Evolutionary conservation across 768 basidiomycete genomes (phyloP).

Genomic region (Boletus rufocinnamomeus): DNA sequence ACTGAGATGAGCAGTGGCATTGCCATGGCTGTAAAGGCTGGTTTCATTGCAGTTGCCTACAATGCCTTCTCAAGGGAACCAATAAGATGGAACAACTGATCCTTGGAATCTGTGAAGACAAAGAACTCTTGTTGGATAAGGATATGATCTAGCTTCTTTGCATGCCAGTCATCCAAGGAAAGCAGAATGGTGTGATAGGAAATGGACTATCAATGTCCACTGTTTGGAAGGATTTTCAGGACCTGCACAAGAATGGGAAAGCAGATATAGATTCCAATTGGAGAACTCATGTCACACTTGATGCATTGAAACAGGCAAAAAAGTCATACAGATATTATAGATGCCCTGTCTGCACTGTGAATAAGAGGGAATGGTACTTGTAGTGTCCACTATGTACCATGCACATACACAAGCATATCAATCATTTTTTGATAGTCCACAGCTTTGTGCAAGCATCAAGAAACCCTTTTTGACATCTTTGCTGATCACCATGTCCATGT

Average conservation of each 20-base stretch:
- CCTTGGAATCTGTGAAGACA: neutral
- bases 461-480: too few relatives aligned
- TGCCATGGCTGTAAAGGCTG: neutral
- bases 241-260: neutral
- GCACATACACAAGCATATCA: too few relatives aligned
- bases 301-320: too few relatives aligned
- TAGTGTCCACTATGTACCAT: too few relatives aligned
- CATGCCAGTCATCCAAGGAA: neutral
- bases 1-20: neutral
- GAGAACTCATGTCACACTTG: neutral
- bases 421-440: too few relatives aligned
- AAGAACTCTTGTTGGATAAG: neutral
- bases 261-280: neutral
- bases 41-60: neutral
- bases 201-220: neutral
- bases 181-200: neutral
- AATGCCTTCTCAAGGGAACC: neutral
- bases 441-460: too few relatives aligned
- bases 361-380: too few relatives aligned
- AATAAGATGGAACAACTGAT: neutral
- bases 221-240: neutral
- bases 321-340: too few relatives aligned
- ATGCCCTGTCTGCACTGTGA: too few relatives aligned
- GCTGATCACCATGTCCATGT: too few relatives aligned
- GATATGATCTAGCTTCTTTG: neutral